phyloP scores from a whole-genome alignment of 1,139 yeast genomes.

The Tardiomyces depauwii region DNA sequence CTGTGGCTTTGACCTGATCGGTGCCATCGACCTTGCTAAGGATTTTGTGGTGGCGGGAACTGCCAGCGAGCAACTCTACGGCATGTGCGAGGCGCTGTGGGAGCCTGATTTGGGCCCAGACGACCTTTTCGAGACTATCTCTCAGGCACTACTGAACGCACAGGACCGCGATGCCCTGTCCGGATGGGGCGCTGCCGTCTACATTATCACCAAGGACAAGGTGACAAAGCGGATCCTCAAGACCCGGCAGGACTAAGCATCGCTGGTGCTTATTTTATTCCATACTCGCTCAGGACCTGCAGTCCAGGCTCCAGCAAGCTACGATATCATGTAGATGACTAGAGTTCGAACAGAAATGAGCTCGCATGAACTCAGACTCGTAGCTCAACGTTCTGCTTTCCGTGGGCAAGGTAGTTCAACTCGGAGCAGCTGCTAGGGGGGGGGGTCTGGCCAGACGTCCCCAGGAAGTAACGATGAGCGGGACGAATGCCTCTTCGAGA shows the following conservation, averaged over 20 bases:
- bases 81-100: conserved; percentile 97
- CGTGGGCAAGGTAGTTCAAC: no score
- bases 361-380: neutral
- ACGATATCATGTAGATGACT: neutral
- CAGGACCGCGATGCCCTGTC: conserved; percentile 96
- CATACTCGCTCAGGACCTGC: neutral
- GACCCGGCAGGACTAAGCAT: conserved; percentile 76
- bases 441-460: no score
- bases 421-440: no score
- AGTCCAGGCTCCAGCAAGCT: neutral
- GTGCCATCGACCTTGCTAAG: conserved; percentile 90
- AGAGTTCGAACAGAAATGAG: neutral
- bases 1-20: conserved; percentile 93
- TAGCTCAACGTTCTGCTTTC: no score
- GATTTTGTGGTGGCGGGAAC: conserved; percentile 98
- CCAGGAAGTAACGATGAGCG: no score
- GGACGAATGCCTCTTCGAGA: no score
- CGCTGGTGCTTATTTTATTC: neutral
- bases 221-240: conserved; percentile 78
- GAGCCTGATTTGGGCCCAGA: conserved; percentile 93
- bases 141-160: conserved; percentile 89
- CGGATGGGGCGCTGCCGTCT: conserved; percentile 98
- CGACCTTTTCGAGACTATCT: conserved; percentile 89
- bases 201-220: conserved; percentile 84
- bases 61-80: conserved; percentile 89